Conservation (phyloP, 164 flowering plant species). For the Tinospora cordifolia region DNA sequence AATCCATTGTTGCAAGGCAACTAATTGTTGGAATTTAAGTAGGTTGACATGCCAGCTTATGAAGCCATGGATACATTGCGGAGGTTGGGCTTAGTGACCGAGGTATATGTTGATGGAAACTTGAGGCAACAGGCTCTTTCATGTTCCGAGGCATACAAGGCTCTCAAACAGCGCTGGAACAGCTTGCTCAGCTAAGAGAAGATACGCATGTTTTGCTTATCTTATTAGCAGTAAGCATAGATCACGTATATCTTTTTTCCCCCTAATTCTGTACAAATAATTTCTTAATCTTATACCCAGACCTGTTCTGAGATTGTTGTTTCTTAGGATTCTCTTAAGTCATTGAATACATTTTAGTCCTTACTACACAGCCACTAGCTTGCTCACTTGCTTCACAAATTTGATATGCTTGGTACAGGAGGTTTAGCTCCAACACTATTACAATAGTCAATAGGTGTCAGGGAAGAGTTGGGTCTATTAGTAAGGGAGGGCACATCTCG, state of each 20-base stretch:
- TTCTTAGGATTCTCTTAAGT: neutral
- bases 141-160: constrained; percentile 42
- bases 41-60: constrained; percentile 87
- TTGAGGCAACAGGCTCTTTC: constrained; percentile 45
- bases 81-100: constrained; percentile 64
- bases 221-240: constrained; percentile 7
- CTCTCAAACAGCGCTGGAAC: constrained; percentile 67
- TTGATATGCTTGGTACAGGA: neutral
- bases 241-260: neutral
- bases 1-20: neutral
- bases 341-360: neutral
- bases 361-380: neutral
- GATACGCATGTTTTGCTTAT: neutral
- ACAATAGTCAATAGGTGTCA: too few relatives aligned
- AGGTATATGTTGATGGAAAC: constrained; percentile 33
- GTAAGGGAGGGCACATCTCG: too few relatives aligned
- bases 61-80: constrained; percentile 56
- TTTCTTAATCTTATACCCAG: neutral
- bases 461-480: too few relatives aligned
- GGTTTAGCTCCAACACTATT: too few relatives aligned
- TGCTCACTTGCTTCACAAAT: neutral
- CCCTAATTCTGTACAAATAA: neutral
- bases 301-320: neutral
- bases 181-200: constrained; percentile 31
- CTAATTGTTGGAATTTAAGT: constrained; percentile 14